phyloP scores from a whole-genome alignment of 2,329 filamentous ascomycete genomes.

The Pyrenochaeta sp. region DNA sequence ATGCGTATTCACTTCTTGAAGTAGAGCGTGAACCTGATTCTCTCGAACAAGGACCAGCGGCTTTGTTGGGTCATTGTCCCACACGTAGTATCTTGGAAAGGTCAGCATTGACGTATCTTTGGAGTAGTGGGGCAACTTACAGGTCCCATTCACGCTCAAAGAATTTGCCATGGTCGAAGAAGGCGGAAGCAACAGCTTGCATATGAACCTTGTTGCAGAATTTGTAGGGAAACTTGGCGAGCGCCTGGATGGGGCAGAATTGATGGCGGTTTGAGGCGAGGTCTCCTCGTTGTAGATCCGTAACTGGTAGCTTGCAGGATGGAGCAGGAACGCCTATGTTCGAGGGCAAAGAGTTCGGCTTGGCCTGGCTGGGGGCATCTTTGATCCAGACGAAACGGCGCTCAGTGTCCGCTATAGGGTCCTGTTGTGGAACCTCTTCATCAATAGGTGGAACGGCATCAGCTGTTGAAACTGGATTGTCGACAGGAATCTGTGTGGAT shows the following conservation, averaged over 20 bases:
- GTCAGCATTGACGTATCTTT: conserved; percentile 17
- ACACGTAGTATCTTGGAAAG: conserved; percentile 69
- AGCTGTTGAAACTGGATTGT: conserved; percentile 15
- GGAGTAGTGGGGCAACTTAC: conserved; percentile 60
- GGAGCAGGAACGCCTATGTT: conserved; percentile 2
- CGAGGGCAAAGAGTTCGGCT: conserved; percentile 17
- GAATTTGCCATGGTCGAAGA: conserved; percentile 67
- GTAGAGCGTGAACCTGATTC: conserved; percentile 68
- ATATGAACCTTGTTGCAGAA: conserved; percentile 61
- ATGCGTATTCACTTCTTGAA: conserved; percentile 68
- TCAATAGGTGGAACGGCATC: not conserved
- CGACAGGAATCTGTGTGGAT: not conserved
- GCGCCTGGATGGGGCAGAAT: conserved; percentile 54
- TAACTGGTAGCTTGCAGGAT: conserved; percentile 19
- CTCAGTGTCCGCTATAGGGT: conserved; percentile 17
- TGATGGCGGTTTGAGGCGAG: conserved; percentile 41
- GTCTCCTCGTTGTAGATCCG: conserved; percentile 36
- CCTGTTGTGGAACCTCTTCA: conserved; percentile 1
- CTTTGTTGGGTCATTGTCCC: conserved; percentile 54
- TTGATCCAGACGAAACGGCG: conserved; percentile 29
- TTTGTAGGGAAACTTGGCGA: conserved; percentile 65
- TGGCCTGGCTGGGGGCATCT: conserved; percentile 31
- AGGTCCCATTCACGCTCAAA: conserved; percentile 74
- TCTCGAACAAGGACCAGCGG: conserved; percentile 73
- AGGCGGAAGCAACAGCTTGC: conserved; percentile 60